phyloP scores from a whole-genome alignment of 1,284 basidiomycete genomes.

The Marasmius tenuissimus region DNA sequence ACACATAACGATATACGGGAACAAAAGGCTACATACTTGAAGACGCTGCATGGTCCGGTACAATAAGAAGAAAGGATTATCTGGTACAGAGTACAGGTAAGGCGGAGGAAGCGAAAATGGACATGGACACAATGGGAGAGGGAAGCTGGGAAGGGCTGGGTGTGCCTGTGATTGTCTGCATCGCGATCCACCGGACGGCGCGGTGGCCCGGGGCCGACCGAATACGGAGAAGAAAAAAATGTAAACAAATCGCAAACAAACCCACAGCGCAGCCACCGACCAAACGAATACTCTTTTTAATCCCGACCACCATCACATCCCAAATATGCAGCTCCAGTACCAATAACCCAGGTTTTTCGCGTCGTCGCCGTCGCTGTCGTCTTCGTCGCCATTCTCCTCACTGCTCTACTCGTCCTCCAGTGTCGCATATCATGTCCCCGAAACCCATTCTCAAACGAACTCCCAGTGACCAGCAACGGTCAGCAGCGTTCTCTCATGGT shows the following conservation, averaged over 20 bases:
- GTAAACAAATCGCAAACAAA: background rate
- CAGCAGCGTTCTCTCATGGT: slow-evolving; percentile 23
- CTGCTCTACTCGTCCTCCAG: background rate
- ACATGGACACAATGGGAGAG: background rate
- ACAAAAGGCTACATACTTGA: background rate
- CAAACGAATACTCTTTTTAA: background rate
- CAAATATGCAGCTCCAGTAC: background rate
- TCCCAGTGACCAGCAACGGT: slow-evolving; percentile 9
- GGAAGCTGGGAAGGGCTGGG: background rate
- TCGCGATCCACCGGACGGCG: background rate
- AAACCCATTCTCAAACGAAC: slow-evolving; percentile 44
- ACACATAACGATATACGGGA: too few relatives aligned
- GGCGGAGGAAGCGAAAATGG: background rate
- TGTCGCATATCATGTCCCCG: slow-evolving; percentile 26
- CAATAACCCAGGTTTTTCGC: background rate
- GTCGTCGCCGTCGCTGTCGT: background rate
- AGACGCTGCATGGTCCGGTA: background rate
- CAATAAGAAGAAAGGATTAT: background rate
- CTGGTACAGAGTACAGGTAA: background rate
- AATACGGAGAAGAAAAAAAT: background rate
- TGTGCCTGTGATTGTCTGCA: too few relatives aligned
- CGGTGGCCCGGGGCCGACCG: background rate
- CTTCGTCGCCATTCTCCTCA: slow-evolving; percentile 9
- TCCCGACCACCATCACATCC: background rate
- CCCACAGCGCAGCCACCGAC: background rate